Conservation (phyloP, 2,329 filamentous ascomycete genomes). For the Colletotrichum sojae region DNA sequence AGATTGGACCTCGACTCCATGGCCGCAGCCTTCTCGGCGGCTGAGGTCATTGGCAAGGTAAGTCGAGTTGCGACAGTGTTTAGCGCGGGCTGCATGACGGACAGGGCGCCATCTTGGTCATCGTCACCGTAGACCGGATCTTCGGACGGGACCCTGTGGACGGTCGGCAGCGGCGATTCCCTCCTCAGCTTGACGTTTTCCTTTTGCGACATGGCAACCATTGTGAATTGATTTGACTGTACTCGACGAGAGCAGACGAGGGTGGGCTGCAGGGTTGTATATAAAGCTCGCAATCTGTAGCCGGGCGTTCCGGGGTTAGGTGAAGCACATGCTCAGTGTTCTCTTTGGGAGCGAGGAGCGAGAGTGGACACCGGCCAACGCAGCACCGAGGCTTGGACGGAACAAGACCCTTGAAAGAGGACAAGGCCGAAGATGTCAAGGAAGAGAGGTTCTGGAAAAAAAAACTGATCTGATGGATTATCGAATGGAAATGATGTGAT, state of each 20-base stretch:
- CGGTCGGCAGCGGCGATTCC: constrained; percentile 21
- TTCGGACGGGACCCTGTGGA: constrained; percentile 45
- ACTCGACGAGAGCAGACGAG: not conserved
- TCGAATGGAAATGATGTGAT: constrained; percentile 3
- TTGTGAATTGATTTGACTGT: constrained; percentile 2
- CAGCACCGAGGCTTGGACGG: constrained; percentile 34
- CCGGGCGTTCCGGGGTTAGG: constrained; percentile 37
- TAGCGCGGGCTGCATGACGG: constrained; percentile 71
- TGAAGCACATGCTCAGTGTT: constrained; percentile 39
- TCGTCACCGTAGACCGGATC: constrained; percentile 50
- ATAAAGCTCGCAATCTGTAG: constrained; percentile 29
- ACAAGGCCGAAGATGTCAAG: constrained; percentile 8
- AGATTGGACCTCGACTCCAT: constrained; percentile 59
- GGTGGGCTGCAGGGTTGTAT: constrained; percentile 18
- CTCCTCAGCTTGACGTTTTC: constrained; percentile 18
- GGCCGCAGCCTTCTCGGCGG: constrained; percentile 70
- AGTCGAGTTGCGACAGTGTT: constrained; percentile 70
- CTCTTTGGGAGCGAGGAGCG: constrained; percentile 26
- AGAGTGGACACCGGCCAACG: constrained; percentile 36
- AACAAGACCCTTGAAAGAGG: constrained; percentile 27
- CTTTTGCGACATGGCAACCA: constrained; percentile 36
- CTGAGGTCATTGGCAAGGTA: constrained; percentile 68
- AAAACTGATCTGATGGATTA: constrained; percentile 15
- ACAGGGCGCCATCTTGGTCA: constrained; percentile 70
- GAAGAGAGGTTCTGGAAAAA: not conserved